These are phyloP conservation scores for Yamadazyma philogaea DNA, from an alignment of 805 yeast genomes.

Conservation along the genomic window DNA sequence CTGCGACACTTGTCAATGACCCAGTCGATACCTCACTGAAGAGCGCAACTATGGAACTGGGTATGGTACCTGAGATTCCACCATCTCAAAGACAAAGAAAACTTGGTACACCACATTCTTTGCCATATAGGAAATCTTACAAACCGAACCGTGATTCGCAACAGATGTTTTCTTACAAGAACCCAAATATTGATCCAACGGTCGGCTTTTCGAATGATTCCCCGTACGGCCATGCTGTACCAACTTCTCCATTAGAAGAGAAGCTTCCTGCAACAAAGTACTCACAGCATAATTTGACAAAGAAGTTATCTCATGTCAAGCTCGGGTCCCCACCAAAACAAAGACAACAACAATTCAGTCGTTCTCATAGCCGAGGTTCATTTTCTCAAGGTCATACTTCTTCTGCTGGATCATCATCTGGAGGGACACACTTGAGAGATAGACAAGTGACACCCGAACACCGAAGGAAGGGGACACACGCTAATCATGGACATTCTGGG, in stretches of 20 bases:
- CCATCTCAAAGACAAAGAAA: background rate
- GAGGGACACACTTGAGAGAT: conserved; percentile 8
- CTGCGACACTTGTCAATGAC: conserved; percentile 1
- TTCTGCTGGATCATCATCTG: conserved; percentile 13
- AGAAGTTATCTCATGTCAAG: conserved; percentile 16
- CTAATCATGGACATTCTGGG: background rate
- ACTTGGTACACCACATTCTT: background rate
- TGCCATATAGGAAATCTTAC: background rate
- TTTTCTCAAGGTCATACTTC: background rate
- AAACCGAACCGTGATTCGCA: conserved; percentile 23
- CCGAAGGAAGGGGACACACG: background rate
- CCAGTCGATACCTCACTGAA: background rate
- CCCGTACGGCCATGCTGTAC: conserved; percentile 15
- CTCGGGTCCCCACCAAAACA: conserved; percentile 2
- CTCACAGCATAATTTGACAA: conserved; percentile 16
- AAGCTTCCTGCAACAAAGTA: conserved; percentile 14
- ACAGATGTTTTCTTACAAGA: conserved; percentile 33
- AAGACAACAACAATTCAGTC: background rate
- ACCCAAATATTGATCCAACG: conserved; percentile 14
- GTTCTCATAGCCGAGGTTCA: background rate
- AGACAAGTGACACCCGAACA: background rate
- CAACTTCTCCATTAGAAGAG: conserved; percentile 14
- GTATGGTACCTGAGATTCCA: background rate
- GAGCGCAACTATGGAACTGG: background rate
- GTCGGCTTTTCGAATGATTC: conserved; percentile 13